These are phyloP conservation scores for Entonaema liquescens DNA, from an alignment of 495 filamentous ascomycete genomes.

Conservation along the genomic window DNA sequence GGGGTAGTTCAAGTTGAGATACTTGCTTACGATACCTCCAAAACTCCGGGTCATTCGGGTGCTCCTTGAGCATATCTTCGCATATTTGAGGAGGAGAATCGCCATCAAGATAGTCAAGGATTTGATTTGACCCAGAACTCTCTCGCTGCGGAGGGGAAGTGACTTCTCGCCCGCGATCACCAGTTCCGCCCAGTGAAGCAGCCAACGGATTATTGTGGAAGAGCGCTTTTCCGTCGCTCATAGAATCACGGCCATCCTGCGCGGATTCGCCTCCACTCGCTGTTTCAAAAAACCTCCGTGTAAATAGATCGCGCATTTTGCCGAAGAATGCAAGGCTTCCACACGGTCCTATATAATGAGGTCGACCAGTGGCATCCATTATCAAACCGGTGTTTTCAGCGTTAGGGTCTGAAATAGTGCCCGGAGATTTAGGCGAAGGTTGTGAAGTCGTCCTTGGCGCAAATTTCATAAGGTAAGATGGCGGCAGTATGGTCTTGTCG, in stretches of 20 bases:
- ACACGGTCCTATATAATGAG: conserved; percentile 52
- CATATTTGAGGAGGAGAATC: conserved; percentile 35
- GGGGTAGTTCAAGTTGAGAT: conserved; percentile 39
- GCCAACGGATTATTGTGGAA: conserved; percentile 25
- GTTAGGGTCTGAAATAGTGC: neutral
- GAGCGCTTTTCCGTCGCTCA: neutral
- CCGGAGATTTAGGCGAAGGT: conserved; percentile 6
- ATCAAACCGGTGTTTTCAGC: conserved; percentile 39
- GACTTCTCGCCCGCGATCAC: conserved; percentile 17
- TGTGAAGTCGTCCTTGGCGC: neutral
- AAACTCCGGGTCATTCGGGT: conserved; percentile 36
- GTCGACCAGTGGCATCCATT: conserved; percentile 47
- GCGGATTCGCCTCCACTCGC: conserved; percentile 3
- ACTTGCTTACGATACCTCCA: conserved; percentile 39
- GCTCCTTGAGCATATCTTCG: conserved; percentile 31
- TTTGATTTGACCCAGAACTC: neutral
- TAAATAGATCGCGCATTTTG: conserved; percentile 44
- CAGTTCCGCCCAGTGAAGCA: conserved; percentile 32
- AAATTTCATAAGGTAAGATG: conserved; percentile 30
- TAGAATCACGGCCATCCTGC: neutral
- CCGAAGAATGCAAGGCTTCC: conserved; percentile 48
- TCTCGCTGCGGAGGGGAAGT: conserved; percentile 2
- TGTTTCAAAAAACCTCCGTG: conserved; percentile 22
- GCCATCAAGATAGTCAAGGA: conserved; percentile 33
- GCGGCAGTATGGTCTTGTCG: conserved; percentile 30